These are phyloP conservation scores for Botryobasidium botryosum DNA, from an alignment of 768 basidiomycete species.

Conservation along the genomic window DNA sequence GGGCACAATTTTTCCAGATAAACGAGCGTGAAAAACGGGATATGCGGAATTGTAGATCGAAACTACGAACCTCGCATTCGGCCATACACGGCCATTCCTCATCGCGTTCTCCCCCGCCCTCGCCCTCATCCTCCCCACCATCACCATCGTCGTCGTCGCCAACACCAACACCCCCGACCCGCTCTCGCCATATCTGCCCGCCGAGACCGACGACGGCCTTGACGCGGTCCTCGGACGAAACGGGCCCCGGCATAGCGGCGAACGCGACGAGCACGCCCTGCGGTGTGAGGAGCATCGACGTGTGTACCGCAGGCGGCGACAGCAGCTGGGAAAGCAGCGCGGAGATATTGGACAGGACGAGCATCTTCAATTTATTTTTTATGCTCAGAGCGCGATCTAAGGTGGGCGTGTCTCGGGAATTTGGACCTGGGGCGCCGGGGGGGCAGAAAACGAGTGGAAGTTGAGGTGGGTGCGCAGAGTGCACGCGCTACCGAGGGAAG, in stretches of 20 bases:
- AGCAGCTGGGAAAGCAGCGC: slow-evolving; percentile 5
- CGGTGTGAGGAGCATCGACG: slow-evolving; percentile 9
- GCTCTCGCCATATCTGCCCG: slow-evolving; percentile 10
- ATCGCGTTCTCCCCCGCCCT: background rate
- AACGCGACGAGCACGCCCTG: slow-evolving; percentile 9
- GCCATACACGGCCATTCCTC: slow-evolving; percentile 10
- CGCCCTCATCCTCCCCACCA: background rate
- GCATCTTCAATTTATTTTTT: background rate
- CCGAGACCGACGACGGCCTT: slow-evolving; percentile 7
- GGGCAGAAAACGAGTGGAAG: background rate
- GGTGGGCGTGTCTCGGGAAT: background rate
- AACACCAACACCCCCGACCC: background rate
- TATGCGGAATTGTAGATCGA: background rate
- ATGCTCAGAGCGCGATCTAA: background rate
- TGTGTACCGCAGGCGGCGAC: slow-evolving; percentile 1
- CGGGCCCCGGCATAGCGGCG: background rate
- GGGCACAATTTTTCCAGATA: background rate
- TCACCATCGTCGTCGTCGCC: background rate
- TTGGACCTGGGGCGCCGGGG: background rate
- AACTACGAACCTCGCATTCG: slow-evolving; percentile 9
- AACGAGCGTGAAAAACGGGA: background rate
- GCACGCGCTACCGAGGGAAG: too few relatives aligned
- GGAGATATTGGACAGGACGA: slow-evolving; percentile 1
- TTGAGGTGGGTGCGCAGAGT: too few relatives aligned
- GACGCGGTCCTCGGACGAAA: slow-evolving; percentile 6